Conservation (phyloP, 345 rosid species). For the Salix arbutifolia region DNA sequence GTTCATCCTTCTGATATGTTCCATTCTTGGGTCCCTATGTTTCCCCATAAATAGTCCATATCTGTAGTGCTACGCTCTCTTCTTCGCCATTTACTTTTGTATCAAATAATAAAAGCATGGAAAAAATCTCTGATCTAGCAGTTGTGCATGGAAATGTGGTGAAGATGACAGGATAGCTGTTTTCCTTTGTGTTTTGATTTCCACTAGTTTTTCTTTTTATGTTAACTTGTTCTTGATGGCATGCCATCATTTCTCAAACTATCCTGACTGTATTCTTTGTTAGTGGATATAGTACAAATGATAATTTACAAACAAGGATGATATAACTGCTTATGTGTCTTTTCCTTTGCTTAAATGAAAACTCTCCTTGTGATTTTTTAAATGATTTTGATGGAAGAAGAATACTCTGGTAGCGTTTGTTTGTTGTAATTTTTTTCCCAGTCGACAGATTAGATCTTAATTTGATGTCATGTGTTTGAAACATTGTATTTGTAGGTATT, state of each 20-base stretch:
- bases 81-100: neutral
- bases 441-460: neutral
- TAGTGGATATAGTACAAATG: neutral
- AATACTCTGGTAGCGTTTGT: neutral
- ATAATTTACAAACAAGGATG: neutral
- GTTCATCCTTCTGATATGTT: neutral
- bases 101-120: neutral
- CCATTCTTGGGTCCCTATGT: neutral
- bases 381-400: neutral
- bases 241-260: neutral
- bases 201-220: neutral
- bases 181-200: neutral
- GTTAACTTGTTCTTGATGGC: neutral
- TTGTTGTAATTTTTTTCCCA: neutral
- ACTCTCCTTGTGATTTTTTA: neutral
- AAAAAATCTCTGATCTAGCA: neutral
- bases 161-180: neutral
- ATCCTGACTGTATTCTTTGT: neutral
- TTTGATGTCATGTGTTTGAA: constrained; percentile 18
- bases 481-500: constrained; percentile 17
- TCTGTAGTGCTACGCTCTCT: neutral
- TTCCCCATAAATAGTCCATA: neutral
- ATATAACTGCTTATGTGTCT: neutral
- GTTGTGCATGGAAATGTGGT: neutral
- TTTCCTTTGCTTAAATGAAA: neutral